Evolutionary conservation across 2,329 filamentous ascomycete species (phyloP).

Genomic region (Meredithiella fracta): DNA sequence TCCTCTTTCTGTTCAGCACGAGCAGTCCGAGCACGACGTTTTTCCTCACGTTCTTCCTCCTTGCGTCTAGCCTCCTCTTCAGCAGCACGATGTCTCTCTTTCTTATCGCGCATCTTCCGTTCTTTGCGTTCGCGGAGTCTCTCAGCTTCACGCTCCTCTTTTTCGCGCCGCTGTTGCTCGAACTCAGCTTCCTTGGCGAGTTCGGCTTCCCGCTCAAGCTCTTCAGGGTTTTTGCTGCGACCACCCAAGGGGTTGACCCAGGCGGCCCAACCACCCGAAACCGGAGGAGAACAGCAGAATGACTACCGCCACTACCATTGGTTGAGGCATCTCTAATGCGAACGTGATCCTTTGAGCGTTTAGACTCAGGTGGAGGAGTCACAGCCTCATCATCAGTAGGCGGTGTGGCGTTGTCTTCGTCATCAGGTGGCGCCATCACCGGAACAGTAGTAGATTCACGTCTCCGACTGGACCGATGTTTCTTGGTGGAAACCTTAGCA

Average conservation of each 20-base stretch:
- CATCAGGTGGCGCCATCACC: conserved; percentile 20
- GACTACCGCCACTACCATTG: conserved; percentile 5
- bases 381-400: conserved; percentile 32
- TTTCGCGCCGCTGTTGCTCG: conserved; percentile 29
- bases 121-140: conserved; percentile 9
- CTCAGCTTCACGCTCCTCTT: conserved; percentile 32
- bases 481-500: conserved; percentile 21
- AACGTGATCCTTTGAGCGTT: conserved; percentile 56
- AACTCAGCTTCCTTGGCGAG: conserved; percentile 19
- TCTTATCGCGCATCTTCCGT: conserved; percentile 6
- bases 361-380: conserved; percentile 38
- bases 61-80: conserved; percentile 7
- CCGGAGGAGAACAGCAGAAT: background rate
- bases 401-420: conserved; percentile 16
- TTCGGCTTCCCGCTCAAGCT: conserved; percentile 29
- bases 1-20: conserved; percentile 7
- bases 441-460: conserved; percentile 12
- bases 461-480: conserved; percentile 5
- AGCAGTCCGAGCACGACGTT: conserved; percentile 1
- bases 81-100: conserved; percentile 30
- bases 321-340: conserved; percentile 51
- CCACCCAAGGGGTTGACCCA: conserved; percentile 20
- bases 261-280: conserved; percentile 43
- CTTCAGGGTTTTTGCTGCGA: conserved; percentile 21
- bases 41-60: conserved; percentile 11